Evolutionary conservation across 192 early-diverging fungal species (phyloP).

Genomic region (Ambispora gerdemannii): DNA sequence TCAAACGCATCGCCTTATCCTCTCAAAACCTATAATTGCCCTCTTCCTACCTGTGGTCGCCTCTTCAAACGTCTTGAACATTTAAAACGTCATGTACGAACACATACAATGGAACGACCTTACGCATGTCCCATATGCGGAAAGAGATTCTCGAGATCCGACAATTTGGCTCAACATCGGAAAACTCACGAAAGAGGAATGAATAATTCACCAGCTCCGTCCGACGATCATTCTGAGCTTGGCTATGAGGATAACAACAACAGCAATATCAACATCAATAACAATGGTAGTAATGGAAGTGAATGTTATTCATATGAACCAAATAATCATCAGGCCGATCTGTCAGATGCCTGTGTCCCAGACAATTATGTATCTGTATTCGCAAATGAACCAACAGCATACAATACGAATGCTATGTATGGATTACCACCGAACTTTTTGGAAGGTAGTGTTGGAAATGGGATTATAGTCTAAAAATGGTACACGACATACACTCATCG

Average conservation of each 20-base stretch:
- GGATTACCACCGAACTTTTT: neutral
- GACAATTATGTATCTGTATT: neutral
- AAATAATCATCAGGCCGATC: neutral
- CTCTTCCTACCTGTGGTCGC: slow-evolving; percentile 48
- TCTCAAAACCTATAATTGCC: slow-evolving; percentile 48
- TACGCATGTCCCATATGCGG: slow-evolving; percentile 53
- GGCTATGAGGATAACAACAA: slow-evolving; percentile 17
- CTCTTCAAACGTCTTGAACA: slow-evolving; percentile 59
- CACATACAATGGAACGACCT: slow-evolving; percentile 58
- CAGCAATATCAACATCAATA: neutral
- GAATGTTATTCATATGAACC: slow-evolving; percentile 25
- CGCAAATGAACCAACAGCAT: neutral
- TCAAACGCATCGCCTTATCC: slow-evolving; percentile 29
- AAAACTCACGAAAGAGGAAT: slow-evolving; percentile 49
- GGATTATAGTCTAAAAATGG: slow-evolving; percentile 17
- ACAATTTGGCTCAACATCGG: slow-evolving; percentile 58
- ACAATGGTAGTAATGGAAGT: neutral
- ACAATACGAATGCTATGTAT: neutral
- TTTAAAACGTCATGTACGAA: slow-evolving; percentile 55
- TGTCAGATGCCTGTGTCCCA: slow-evolving; percentile 7
- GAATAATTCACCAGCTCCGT: slow-evolving; percentile 27
- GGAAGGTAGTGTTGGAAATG: slow-evolving; percentile 15
- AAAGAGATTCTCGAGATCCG: slow-evolving; percentile 56
- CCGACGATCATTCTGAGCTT: slow-evolving; percentile 28
- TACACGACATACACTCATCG: neutral